Base-by-base conservation (phyloP, 768 basidiomycete species). In the Phanerochaete sordida region DNA sequence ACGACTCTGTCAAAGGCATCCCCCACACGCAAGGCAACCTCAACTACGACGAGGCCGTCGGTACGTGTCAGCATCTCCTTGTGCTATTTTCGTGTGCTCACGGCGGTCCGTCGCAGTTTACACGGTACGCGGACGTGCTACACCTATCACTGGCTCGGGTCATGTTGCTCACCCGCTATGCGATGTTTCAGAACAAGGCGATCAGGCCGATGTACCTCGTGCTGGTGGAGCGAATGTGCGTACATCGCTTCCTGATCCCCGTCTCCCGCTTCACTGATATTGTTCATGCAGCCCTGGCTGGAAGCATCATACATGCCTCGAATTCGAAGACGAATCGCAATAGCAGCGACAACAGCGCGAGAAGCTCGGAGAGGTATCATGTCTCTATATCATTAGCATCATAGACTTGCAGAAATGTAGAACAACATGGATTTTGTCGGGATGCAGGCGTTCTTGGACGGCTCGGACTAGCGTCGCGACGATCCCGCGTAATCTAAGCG, bases 31-130 rank as follows among this genome's bases (percentile, higher is more conserved):
- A 13, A 35, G 33, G 33, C 13, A 6, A 66, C 56, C 58, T 70
- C 23, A 70, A 70, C 51, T 69, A 70, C 30, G 69, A 70, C 45
- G 69, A 70, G 51, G 57, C 60, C 56, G 66, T 69, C 43, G 69
- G 69, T 70, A 39, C 43, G 69, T 49, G 8, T 19, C 19, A 19
- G 8, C 4, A 11, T 4, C 19, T 15, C 19, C 13, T 43, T 19
- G 19, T 43, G 33, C 33, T 35, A 35, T 35, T n/a, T n/a, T n/a
- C n/a, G n/a, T n/a, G 33, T 35, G 33, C 33, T 35, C 13, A 35
- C 33, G 6, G 6, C 33, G 6, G 6, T 35, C 33, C 7, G 13
- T 13, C 6, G 7, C 8, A 43, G 39, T 43, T 11, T 43, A 43
- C 19, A 43, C 39, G 39, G 39, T 43, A 43, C 7, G 39, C 13